A percentile compares a stretch with the other conserved stretches of the same genome.
phyloP scores from a whole-genome alignment of 352 stramenopile species.

The Phytophthora sp. region DNA sequence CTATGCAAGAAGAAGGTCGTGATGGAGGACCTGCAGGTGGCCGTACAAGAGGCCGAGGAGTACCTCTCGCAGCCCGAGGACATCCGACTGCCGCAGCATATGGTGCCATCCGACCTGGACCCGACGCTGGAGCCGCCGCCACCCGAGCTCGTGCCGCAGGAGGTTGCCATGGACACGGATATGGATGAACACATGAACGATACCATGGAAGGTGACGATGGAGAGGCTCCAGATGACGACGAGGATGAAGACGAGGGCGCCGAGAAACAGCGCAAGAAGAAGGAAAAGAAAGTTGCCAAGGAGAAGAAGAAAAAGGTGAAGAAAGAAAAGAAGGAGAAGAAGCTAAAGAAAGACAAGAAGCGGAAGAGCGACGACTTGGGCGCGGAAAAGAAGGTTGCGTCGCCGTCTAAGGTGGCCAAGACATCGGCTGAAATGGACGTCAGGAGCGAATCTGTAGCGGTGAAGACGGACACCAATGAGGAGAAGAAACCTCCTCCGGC shows the following conservation, averaged over 20 bases:
- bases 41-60: constrained; percentile 79
- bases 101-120: constrained; percentile 87
- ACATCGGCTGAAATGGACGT: constrained; percentile 44
- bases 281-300: too few species aligned
- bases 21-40: constrained; percentile 52
- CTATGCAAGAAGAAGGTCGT: constrained; percentile 69
- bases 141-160: constrained; percentile 29
- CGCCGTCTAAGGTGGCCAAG: constrained; percentile 53
- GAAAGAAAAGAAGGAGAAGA: constrained; percentile 31
- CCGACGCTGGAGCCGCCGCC: constrained; percentile 72
- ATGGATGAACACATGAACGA: constrained; percentile 37
- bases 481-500: constrained; percentile 36
- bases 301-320: constrained; percentile 54
- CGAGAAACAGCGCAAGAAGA: constrained; percentile 13
- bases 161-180: constrained; percentile 29
- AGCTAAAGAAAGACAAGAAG: constrained; percentile 34
- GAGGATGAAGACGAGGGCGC: constrained; percentile 11
- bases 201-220: constrained; percentile 29
- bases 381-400: constrained; percentile 11
- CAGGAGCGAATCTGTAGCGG: constrained; percentile 33
- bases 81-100: constrained; percentile 71
- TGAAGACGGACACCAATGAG: constrained; percentile 6
- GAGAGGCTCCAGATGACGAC: constrained; percentile 25
- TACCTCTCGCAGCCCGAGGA: constrained; percentile 79
- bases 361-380: constrained; percentile 43